Percentiles rank a stretch among this genome's conserved stretches.
Evolutionary conservation across 2,329 filamentous ascomycete genomes (phyloP).

Genomic region (Lachnellula subtilissima): DNA sequence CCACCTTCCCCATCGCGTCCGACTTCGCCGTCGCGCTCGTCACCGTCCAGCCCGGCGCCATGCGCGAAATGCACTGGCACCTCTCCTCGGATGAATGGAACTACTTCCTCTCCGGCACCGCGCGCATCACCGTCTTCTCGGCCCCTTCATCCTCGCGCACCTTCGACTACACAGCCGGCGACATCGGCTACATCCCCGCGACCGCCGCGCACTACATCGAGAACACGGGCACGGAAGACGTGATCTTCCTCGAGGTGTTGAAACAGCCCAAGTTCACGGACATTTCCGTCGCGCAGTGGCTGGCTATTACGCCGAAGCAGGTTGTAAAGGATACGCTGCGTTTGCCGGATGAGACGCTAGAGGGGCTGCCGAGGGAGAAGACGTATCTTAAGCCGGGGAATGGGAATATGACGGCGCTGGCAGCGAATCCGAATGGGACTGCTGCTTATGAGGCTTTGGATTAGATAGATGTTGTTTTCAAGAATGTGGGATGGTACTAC

Average conservation of each 20-base stretch:
- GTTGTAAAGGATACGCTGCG: constrained; percentile 28
- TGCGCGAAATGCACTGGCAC: constrained; percentile 63
- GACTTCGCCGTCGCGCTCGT: constrained; percentile 54
- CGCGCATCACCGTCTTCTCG: constrained; percentile 50
- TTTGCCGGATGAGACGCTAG: constrained; percentile 35
- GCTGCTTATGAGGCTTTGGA: constrained; percentile 14
- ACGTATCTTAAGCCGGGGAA: constrained; percentile 40
- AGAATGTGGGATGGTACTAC: too few species aligned
- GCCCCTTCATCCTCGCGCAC: constrained; percentile 43
- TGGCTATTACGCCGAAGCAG: constrained; percentile 39
- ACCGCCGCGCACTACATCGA: constrained; percentile 55
- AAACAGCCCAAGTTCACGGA: constrained; percentile 41
- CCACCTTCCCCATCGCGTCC: constrained; percentile 51
- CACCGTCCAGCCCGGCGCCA: constrained; percentile 55
- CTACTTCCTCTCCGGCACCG: constrained; percentile 53
- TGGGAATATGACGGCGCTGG: constrained; percentile 21
- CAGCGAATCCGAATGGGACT: constrained; percentile 16
- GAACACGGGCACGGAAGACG: constrained; percentile 53
- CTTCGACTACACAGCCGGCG: constrained; percentile 37
- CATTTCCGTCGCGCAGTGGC: constrained; percentile 53
- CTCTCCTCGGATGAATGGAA: constrained; percentile 56
- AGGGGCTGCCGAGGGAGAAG: constrained; percentile 38
- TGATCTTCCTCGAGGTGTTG: constrained; percentile 56
- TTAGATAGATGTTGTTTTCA: not conserved
- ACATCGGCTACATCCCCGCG: constrained; percentile 55